Conservation (phyloP, 1,139 yeast genomes). For the Candida sp. region DNA sequence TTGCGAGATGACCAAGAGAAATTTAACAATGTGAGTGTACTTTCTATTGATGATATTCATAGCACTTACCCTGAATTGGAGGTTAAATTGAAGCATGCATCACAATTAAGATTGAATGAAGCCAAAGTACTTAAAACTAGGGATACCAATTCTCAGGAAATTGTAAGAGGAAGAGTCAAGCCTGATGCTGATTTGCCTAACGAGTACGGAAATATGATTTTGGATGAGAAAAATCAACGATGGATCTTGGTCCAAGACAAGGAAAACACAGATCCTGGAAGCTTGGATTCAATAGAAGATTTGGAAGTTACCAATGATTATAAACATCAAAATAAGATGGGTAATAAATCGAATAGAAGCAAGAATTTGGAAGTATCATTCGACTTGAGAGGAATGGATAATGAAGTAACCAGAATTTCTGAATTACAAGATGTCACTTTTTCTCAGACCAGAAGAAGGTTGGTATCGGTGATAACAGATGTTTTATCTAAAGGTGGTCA, state of each 20-base stretch:
- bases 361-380: conserved; percentile 40
- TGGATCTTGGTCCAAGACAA: conserved; percentile 32
- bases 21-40: conserved; percentile 9
- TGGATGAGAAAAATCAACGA: conserved; percentile 32
- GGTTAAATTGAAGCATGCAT: conserved; percentile 37
- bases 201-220: conserved; percentile 37
- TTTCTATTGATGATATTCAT: conserved; percentile 20
- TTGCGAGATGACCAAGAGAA: conserved; percentile 12
- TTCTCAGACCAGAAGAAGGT: conserved; percentile 41
- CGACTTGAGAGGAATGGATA: conserved; percentile 18
- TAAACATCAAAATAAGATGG: conserved; percentile 11
- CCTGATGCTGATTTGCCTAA: conserved; percentile 36
- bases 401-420: conserved; percentile 35
- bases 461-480: conserved; percentile 50
- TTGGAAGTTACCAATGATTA: conserved; percentile 17
- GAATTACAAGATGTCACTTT: conserved; percentile 47
- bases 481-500: conserved; percentile 24
- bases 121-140: background rate
- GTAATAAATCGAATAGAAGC: conserved; percentile 11
- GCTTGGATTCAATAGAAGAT: conserved; percentile 45
- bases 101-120: conserved; percentile 24
- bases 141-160: conserved; percentile 6
- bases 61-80: conserved; percentile 17
- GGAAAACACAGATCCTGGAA: conserved; percentile 24
- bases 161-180: conserved; percentile 26